Base-by-base conservation (phyloP, 1,139 yeast species). In the Zygoascus hellenicus region DNA sequence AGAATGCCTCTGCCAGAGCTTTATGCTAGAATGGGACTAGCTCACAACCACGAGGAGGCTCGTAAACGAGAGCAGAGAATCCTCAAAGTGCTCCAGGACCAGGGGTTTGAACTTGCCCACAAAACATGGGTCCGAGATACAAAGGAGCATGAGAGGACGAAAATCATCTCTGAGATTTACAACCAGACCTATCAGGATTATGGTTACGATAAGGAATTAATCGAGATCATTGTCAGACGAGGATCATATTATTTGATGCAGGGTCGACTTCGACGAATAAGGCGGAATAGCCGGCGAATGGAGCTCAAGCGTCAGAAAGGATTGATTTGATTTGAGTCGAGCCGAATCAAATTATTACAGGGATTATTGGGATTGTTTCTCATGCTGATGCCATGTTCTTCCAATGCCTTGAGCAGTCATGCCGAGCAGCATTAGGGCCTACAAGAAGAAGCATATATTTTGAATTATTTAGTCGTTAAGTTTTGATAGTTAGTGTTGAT, bases 71-170 rank as follows among this genome's bases (percentile, higher is more conserved):
- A 87, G 60, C 71, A 72, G 41, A 74, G 74, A 40, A 75, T 87
- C 9, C 66, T 87, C 46, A 71, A 74, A 29, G 71, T 83, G 19
- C 75, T 86, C 51, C 74, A 73, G 42, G 78, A 75, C 42, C 72
- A 84, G 51, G 78, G 81, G 15, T 87, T 85, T 63, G 77, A 80
- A 32, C 64, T 87, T 30, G 95, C 95, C 4, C 75, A 78, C 54
- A 78, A 77, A 59, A 85, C 95, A 0, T 86, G 95, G 95, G 80
- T 84, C 37, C 73, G 95, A 50, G 94, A 83, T 59, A 83, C 94
- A 0, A 70, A 74, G 1, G 75, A 72, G 46, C 66, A 65, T 5
- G 76, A 76, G 51, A 70, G 95, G 43, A 62, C 63, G 19, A 57
- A 66, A 15, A 67, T 82, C 42, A 69, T 86, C 37, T 71, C 74